phyloP scores from a whole-genome alignment of 2,329 filamentous ascomycete species.

The Colletotrichum filicis region DNA sequence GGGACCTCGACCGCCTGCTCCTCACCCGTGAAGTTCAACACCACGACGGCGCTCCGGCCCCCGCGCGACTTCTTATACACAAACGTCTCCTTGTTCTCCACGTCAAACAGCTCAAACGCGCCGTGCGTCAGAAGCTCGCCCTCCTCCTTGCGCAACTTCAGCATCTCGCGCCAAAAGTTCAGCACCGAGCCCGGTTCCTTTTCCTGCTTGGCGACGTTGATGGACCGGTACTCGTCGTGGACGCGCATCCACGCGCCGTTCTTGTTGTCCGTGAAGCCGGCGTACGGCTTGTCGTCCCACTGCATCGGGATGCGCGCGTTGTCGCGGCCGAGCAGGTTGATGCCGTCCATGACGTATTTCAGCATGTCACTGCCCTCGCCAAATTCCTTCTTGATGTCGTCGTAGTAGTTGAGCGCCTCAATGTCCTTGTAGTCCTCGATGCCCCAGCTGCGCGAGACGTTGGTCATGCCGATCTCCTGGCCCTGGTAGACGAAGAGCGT shows the following conservation, averaged over 20 bases:
- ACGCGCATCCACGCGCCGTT: constrained; percentile 67
- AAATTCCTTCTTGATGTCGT: constrained; percentile 56
- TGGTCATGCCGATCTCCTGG: constrained; percentile 68
- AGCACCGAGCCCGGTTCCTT: constrained; percentile 59
- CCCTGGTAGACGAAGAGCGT: constrained; percentile 68
- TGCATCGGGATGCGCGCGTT: constrained; percentile 77
- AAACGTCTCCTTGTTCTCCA: constrained; percentile 56
- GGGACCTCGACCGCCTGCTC: constrained; percentile 42
- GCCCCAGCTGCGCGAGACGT: constrained; percentile 59
- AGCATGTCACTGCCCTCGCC: constrained; percentile 53
- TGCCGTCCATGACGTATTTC: constrained; percentile 58
- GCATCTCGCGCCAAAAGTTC: constrained; percentile 69
- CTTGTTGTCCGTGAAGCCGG: constrained; percentile 67
- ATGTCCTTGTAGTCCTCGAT: constrained; percentile 61
- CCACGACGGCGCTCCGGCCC: constrained; percentile 44
- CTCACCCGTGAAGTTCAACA: constrained; percentile 51
- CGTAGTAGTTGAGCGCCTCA: constrained; percentile 60
- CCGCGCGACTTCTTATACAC: constrained; percentile 53
- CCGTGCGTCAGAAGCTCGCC: constrained; percentile 71
- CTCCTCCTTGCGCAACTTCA: constrained; percentile 65
- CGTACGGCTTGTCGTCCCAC: constrained; percentile 66
- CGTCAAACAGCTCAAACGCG: constrained; percentile 62
- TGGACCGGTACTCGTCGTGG: constrained; percentile 64
- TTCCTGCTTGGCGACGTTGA: constrained; percentile 66
- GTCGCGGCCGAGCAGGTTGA: constrained; percentile 72